These are phyloP conservation scores for Mycena haematopus DNA, from an alignment of 768 basidiomycete species.

Conservation along the genomic window DNA sequence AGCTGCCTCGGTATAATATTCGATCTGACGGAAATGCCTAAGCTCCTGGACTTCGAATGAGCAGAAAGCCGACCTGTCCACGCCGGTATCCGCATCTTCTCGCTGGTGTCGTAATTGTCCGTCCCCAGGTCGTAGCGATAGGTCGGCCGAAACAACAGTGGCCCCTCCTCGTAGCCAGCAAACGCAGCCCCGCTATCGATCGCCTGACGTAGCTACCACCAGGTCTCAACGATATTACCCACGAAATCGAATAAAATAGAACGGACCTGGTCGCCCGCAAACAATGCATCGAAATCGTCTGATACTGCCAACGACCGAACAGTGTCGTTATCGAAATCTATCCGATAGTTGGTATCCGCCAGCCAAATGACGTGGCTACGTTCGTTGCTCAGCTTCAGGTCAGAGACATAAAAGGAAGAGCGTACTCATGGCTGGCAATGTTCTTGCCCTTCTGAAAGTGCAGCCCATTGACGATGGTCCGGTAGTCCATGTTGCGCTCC, in stretches of 20 bases:
- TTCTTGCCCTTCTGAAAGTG: slow-evolving; percentile 91
- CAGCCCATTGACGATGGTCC: slow-evolving; percentile 82
- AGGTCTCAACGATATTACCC: slow-evolving; percentile 8
- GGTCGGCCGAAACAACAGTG: slow-evolving; percentile 90
- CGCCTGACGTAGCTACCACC: slow-evolving; percentile 66
- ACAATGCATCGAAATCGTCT: slow-evolving; percentile 74
- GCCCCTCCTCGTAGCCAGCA: slow-evolving; percentile 85
- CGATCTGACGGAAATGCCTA: slow-evolving; percentile 65
- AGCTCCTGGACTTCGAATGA: neutral
- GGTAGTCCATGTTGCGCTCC: slow-evolving; percentile 92
- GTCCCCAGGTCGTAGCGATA: slow-evolving; percentile 89
- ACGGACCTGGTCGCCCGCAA: slow-evolving; percentile 86
- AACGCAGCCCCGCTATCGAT: slow-evolving; percentile 83
- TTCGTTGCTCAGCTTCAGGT: slow-evolving; percentile 1
- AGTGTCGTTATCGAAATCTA: slow-evolving; percentile 83
- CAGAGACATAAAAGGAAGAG: slow-evolving; percentile 18
- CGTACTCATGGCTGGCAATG: slow-evolving; percentile 90
- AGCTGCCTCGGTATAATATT: slow-evolving; percentile 81
- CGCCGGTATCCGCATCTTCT: slow-evolving; percentile 95
- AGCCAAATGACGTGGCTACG: slow-evolving; percentile 90
- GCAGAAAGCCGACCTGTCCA: slow-evolving; percentile 82
- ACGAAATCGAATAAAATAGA: neutral
- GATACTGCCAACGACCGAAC: slow-evolving; percentile 71
- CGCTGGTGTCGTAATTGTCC: slow-evolving; percentile 91
- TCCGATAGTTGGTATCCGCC: slow-evolving; percentile 95